A percentile compares a stretch with the other conserved stretches of the same genome.
Conservation (phyloP, 352 stramenopile genomes). For the Pythium aquatile region DNA sequence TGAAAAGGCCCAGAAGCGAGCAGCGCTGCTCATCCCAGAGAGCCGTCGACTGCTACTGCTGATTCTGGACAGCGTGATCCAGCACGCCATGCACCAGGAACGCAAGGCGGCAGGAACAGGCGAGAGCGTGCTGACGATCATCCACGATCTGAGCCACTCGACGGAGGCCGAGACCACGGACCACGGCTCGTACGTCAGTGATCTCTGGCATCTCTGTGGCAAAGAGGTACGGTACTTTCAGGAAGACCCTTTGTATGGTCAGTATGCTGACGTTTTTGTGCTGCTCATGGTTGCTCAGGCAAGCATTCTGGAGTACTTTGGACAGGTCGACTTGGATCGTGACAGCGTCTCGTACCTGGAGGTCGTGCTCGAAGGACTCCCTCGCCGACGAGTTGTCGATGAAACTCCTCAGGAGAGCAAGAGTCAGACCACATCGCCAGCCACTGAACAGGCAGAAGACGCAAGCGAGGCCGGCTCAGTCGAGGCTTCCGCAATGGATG, state of each 20-base stretch:
- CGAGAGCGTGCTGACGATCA: constrained; percentile 51
- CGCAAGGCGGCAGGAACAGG: constrained; percentile 17
- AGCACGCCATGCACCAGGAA: constrained; percentile 36
- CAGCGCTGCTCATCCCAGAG: constrained; percentile 46
- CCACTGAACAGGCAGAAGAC: background rate
- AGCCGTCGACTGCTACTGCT: constrained; percentile 43
- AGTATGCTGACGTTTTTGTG: background rate
- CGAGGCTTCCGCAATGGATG: background rate
- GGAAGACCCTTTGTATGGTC: background rate
- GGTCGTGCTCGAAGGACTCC: constrained; percentile 66
- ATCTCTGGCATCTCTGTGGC: constrained; percentile 62
- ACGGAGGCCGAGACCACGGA: constrained; percentile 47
- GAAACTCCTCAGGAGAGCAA: background rate
- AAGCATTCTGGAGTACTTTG: constrained; percentile 54
- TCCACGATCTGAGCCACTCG: constrained; percentile 64
- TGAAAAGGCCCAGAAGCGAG: constrained; percentile 32
- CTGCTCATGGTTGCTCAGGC: constrained; percentile 24
- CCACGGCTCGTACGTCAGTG: constrained; percentile 67
- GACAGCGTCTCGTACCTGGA: constrained; percentile 72
- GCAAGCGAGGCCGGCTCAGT: background rate
- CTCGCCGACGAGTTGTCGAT: constrained; percentile 35
- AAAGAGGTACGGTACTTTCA: constrained; percentile 38
- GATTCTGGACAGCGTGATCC: constrained; percentile 35
- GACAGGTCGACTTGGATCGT: constrained; percentile 44
- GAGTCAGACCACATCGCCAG: background rate